Evolutionary conservation across 768 basidiomycete genomes (phyloP), one percentile per base, ranked within the genome.

Genomic region (Boletus vinaceobasis): DNA sequence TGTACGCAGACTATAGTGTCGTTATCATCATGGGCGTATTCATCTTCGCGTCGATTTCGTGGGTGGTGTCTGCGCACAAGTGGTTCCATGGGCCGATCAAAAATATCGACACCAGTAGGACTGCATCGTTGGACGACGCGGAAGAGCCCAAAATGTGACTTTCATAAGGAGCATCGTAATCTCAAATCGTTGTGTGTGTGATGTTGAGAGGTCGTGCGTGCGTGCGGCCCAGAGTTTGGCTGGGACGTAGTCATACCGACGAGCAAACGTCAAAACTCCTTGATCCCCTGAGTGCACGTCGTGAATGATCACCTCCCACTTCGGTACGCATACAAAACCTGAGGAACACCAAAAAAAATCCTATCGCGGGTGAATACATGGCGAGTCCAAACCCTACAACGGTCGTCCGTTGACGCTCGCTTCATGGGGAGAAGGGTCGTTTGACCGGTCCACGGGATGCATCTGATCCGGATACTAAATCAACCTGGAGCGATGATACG

Each of bases 81-180:
- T 89, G 87, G 87, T 89, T 88, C 72, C 76, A 70, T 23, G 87
- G 87, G 0, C 87, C 87, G 17, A 73, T 88, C 46, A 69, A 72
- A 59, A 88, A 77, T 49, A 65, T 81, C 13, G 72, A 77, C 42
- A n/a, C n/a, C n/a, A n/a, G n/a, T n/a, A n/a, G n/a, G 19, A 33
- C 21, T 15, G 48, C 8, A 19, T 61, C 58, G 15, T 26, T 52
- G n/a, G n/a, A n/a, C n/a, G n/a, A n/a, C n/a, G n/a, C n/a, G n/a
- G n/a, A n/a, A n/a, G n/a, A n/a, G n/a, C n/a, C n/a, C n/a, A n/a
- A n/a, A n/a, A n/a, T n/a, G n/a, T n/a, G n/a, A n/a, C n/a, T n/a
- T n/a, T n/a, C n/a, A n/a, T n/a, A n/a, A n/a, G n/a, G n/a, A n/a
- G n/a, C n/a, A n/a, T n/a, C n/a, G n/a, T n/a, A n/a, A n/a, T n/a